Percentiles rank a stretch among this genome's conserved stretches.
Conservation (phyloP, 768 basidiomycete genomes). For the Trametes maxima region DNA sequence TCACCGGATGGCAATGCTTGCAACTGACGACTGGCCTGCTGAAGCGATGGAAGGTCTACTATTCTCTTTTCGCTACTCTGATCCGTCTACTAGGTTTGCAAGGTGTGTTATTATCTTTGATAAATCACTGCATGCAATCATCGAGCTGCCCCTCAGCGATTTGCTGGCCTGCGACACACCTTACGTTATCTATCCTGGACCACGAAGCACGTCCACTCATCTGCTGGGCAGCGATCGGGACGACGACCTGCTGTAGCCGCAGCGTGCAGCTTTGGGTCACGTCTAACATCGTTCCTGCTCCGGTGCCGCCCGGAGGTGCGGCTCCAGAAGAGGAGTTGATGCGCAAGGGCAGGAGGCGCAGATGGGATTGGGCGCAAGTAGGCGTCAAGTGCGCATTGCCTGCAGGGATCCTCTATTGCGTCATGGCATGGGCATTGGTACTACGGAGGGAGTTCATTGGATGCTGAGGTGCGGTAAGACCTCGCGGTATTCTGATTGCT, state of each 20-base stretch:
- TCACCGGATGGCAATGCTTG: constrained; percentile 91
- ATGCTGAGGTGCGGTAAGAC: background rate
- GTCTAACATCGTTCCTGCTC: constrained; percentile 63
- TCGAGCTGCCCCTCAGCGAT: constrained; percentile 52
- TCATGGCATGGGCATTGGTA: constrained; percentile 73
- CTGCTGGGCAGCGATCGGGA: constrained; percentile 89
- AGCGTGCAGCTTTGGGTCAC: constrained; percentile 96
- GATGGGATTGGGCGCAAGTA: constrained; percentile 84
- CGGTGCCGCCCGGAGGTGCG: constrained; percentile 8
- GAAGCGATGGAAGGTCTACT: constrained; percentile 89
- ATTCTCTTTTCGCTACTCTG: constrained; percentile 83
- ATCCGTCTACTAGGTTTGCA: constrained; percentile 92
- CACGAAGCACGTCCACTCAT: constrained; percentile 73
- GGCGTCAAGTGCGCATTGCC: constrained; percentile 70
- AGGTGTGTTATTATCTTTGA: constrained; percentile 32
- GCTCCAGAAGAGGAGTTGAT: constrained; percentile 24
- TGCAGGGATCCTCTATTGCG: constrained; percentile 70
- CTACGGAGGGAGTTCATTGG: constrained; percentile 42
- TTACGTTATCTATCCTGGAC: constrained; percentile 77
- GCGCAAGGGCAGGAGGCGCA: constrained; percentile 45
- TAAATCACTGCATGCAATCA: background rate
- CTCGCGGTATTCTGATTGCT: no score
- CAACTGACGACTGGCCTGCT: constrained; percentile 86
- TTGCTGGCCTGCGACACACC: constrained; percentile 93
- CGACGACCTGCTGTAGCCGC: constrained; percentile 81